phyloP scores from a whole-genome alignment of 768 basidiomycete species.

The Pisolithus albus region DNA sequence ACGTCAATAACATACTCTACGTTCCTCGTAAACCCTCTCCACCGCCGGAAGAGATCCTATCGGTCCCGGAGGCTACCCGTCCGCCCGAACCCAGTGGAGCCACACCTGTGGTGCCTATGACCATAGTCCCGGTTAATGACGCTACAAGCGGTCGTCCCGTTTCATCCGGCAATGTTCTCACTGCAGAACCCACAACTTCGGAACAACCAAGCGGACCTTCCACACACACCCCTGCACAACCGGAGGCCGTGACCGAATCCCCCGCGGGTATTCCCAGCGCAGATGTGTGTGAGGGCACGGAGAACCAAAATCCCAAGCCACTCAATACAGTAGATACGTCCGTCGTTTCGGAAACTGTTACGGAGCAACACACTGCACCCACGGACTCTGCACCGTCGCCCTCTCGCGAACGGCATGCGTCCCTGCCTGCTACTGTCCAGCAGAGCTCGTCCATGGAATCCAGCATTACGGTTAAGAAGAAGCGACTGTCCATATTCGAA shows the following conservation, averaged over 20 bases:
- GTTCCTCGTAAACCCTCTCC: constrained; percentile 41
- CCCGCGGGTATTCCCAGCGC: too few relatives aligned
- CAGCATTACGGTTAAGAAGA: constrained; percentile 38
- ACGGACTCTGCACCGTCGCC: background rate
- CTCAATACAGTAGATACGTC: too few relatives aligned
- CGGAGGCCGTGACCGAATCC: background rate
- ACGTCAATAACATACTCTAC: constrained; percentile 61
- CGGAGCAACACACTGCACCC: background rate
- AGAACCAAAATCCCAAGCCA: too few relatives aligned
- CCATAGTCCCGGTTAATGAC: constrained; percentile 38
- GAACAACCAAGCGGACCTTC: constrained; percentile 6
- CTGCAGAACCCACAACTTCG: background rate
- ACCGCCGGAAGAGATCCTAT: constrained; percentile 1
- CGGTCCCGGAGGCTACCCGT: background rate
- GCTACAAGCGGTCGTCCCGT: constrained; percentile 22
- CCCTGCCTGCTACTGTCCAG: background rate
- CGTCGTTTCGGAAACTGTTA: too few relatives aligned
- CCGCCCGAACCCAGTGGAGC: constrained; percentile 3
- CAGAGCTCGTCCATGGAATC: constrained; percentile 26
- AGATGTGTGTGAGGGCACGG: too few relatives aligned
- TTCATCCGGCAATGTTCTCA: constrained; percentile 2
- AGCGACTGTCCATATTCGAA: constrained; percentile 46
- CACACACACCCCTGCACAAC: constrained; percentile 15
- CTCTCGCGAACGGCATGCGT: background rate
- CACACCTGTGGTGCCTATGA: constrained; percentile 31